phyloP scores from a whole-genome alignment of 176 grass and related monocot genomes.

The Carex myosuroides region DNA sequence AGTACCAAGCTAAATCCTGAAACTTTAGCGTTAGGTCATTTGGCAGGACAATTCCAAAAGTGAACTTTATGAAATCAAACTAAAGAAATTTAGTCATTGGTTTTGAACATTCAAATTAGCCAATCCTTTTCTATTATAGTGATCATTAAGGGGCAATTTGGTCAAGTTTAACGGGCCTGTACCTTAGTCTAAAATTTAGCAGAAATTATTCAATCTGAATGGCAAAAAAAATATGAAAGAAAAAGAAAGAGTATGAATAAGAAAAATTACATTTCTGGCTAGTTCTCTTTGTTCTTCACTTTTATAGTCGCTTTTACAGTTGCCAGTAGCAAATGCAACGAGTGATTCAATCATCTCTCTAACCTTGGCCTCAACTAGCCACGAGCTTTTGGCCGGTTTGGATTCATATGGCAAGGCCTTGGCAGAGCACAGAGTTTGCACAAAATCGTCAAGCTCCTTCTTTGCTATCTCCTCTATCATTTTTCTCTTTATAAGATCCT shows the following conservation, averaged over 20 bases:
- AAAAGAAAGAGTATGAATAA: neutral
- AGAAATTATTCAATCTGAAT: neutral
- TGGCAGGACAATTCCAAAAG: neutral
- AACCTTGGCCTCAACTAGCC: slow-evolving; percentile 64
- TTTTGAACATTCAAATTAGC: neutral
- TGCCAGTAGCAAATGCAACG: slow-evolving; percentile 68
- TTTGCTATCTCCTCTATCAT: slow-evolving; percentile 60
- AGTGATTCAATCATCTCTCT: slow-evolving; percentile 68
- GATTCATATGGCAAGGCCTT: slow-evolving; percentile 58
- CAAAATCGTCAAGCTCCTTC: slow-evolving; percentile 88
- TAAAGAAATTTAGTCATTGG: neutral
- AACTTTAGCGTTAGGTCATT: neutral
- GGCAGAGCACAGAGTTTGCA: slow-evolving; percentile 59
- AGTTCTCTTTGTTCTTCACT: slow-evolving; percentile 59
- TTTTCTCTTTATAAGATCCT: slow-evolving; percentile 70
- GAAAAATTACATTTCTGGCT: slow-evolving; percentile 73
- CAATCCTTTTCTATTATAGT: neutral
- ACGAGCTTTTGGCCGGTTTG: slow-evolving; percentile 71
- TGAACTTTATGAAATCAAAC: neutral
- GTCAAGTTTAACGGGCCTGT: neutral
- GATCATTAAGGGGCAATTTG: neutral
- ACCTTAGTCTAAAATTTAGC: neutral
- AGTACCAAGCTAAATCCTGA: neutral
- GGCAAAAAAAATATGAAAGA: slow-evolving; percentile 21
- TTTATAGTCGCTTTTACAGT: slow-evolving; percentile 42